phyloP scores from a whole-genome alignment of 495 filamentous ascomycete genomes.

The Penicillium tannophilum region DNA sequence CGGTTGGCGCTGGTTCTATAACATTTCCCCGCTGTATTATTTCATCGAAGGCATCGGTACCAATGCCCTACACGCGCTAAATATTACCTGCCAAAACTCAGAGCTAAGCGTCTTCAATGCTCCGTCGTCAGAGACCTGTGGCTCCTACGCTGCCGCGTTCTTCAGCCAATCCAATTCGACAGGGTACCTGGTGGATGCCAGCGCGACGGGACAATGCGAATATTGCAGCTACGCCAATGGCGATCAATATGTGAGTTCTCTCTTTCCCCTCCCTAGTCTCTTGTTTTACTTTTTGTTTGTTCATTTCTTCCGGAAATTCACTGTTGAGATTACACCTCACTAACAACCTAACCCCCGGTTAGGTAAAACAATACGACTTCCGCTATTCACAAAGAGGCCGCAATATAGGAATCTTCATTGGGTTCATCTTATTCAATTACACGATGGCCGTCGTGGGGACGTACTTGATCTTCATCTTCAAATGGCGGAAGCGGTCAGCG shows the following conservation, averaged over 20 bases:
- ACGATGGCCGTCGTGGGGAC: slow-evolving; percentile 25
- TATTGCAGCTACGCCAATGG: slow-evolving; percentile 52
- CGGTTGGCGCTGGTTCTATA: slow-evolving; percentile 27
- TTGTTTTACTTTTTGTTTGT: background rate
- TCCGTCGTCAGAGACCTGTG: slow-evolving; percentile 57
- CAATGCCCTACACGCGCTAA: slow-evolving; percentile 60
- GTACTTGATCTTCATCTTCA: slow-evolving; percentile 20
- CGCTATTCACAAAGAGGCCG: background rate
- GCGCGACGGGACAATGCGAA: slow-evolving; percentile 51
- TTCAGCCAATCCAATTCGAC: slow-evolving; percentile 33
- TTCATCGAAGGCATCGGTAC: slow-evolving; percentile 56
- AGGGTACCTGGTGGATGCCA: slow-evolving; percentile 56
- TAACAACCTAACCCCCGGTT: background rate
- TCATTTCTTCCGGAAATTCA: background rate
- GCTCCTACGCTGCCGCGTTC: slow-evolving; percentile 56
- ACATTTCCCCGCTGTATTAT: slow-evolving; percentile 23
- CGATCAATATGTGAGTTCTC: slow-evolving; percentile 19
- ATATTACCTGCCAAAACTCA: slow-evolving; percentile 48
- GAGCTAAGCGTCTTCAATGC: slow-evolving; percentile 62
- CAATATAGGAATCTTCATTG: slow-evolving; percentile 35
- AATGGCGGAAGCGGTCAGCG: background rate
- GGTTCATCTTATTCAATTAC: slow-evolving; percentile 34
- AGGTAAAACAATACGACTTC: background rate
- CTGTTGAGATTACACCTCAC: slow-evolving; percentile 1
- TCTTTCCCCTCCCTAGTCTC: background rate